Base-by-base conservation (phyloP, 208 protist genomes). In the Acanthamoeba triangularis region DNA sequence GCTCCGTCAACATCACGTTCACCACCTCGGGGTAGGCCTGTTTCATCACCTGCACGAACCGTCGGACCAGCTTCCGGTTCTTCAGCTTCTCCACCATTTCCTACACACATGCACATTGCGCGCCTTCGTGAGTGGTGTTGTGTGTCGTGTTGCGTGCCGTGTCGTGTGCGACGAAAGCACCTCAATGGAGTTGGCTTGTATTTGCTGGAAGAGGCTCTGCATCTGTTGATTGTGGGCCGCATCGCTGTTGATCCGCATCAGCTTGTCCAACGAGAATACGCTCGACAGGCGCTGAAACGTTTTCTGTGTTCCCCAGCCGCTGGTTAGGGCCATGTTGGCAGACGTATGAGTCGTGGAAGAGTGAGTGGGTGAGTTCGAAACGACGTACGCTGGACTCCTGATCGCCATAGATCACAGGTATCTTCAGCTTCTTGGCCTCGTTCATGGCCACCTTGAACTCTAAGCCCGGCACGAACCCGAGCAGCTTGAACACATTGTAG, bases 381-480 rank as follows among this genome's bases (percentile, higher is more conserved):
- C 35, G 28, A 85, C 16, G 35, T 61, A 91, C 84, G 33, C 14
- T n/a, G 10, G 59, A 41, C 30, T 91, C 84, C 30, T 91, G 84
- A 28, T 91, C 84, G 56, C 84, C 84, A 20, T 72, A 69, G 35
- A 91, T 30, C n/a, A 91, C 84, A 3, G 49, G 84, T 0, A 91
- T 91, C 44, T 41, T 41, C 6, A 14, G 54, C 47, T 69, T 65
- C 59, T 63, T 69, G 37, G 84, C 84, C 35, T 91, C 84, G 33
- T 14, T 16, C 59, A 91, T 63, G 25, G 84, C 84, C 47, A 91
- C 59, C 59, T 91, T 91, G 59, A 91, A 91, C 84, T 91, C 84
- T 1, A 69, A n/a, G 56, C 84, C 84, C 49, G 84, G 84, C 59
- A 91, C 59, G 56, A 91, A 69, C n/a, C 84, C 84, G 18, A 91